Evolutionary conservation across 805 yeast genomes (phyloP).

Genomic region (Pichia heedii): DNA sequence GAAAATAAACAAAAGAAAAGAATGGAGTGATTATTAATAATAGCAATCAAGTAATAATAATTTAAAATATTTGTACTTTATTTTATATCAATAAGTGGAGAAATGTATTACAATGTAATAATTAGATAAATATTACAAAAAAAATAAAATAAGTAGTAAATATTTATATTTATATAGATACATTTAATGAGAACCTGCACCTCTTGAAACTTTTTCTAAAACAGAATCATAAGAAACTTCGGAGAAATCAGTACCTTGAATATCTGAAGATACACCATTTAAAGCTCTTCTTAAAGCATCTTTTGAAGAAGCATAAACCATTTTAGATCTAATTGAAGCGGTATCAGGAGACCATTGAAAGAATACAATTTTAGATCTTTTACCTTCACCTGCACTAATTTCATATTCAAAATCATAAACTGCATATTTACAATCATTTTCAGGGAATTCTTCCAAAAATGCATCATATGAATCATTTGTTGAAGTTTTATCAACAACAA

Average conservation of each 20-base stretch:
- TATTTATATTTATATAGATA: neutral
- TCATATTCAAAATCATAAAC: slow-evolving; percentile 96
- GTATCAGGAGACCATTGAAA: slow-evolving; percentile 97
- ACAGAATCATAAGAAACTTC: slow-evolving; percentile 95
- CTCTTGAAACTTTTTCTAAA: slow-evolving; percentile 79
- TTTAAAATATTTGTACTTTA: no score
- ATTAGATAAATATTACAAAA: no score
- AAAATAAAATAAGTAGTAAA: neutral
- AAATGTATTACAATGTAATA: no score
- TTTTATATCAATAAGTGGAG: no score
- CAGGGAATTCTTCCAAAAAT: slow-evolving; percentile 84
- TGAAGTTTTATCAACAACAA: slow-evolving; percentile 80
- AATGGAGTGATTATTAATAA: neutral
- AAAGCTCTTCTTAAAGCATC: slow-evolving; percentile 96
- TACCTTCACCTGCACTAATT: slow-evolving; percentile 83
- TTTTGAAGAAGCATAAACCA: slow-evolving; percentile 98
- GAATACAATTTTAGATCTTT: slow-evolving; percentile 63
- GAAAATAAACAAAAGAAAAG: neutral
- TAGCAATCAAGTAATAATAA: no score
- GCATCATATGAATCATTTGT: slow-evolving; percentile 68
- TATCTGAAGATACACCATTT: slow-evolving; percentile 87
- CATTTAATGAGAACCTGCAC: slow-evolving; percentile 52
- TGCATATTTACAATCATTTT: slow-evolving; percentile 93
- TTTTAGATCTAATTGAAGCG: slow-evolving; percentile 90
- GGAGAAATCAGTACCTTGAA: slow-evolving; percentile 96